phyloP scores from a whole-genome alignment of 805 yeast species.

The Kodamaea nitidulidarum region DNA sequence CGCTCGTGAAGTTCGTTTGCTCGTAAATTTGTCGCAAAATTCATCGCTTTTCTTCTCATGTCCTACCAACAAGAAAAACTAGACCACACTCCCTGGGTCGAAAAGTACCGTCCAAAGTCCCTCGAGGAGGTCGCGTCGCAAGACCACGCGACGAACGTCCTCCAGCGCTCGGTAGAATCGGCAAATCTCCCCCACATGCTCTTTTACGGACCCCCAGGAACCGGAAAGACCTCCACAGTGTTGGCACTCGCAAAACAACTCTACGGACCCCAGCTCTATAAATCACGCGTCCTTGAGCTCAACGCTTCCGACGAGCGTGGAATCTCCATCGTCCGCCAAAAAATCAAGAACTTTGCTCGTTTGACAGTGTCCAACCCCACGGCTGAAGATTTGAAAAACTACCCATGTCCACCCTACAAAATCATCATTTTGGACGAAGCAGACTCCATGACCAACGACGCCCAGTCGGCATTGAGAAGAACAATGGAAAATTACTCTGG shows the following conservation, averaged over 20 bases:
- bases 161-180: slow-evolving; percentile 71
- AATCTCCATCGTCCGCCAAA: slow-evolving; percentile 79
- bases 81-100: slow-evolving; percentile 84
- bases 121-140: slow-evolving; percentile 90
- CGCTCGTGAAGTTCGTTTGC: too few relatives aligned
- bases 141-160: slow-evolving; percentile 78
- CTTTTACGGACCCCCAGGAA: slow-evolving; percentile 92
- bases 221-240: slow-evolving; percentile 88
- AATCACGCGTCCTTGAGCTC: slow-evolving; percentile 70
- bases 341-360: slow-evolving; percentile 82
- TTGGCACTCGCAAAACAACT: slow-evolving; percentile 76
- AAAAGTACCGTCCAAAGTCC: slow-evolving; percentile 79
- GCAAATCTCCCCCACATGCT: slow-evolving; percentile 89
- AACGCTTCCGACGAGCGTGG: slow-evolving; percentile 94
- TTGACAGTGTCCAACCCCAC: slow-evolving; percentile 78
- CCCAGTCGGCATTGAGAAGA: slow-evolving; percentile 91
- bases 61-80: slow-evolving; percentile 36
- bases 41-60: neutral
- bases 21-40: too few relatives aligned
- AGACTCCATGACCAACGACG: slow-evolving; percentile 96
- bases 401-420: slow-evolving; percentile 97
- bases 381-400: slow-evolving; percentile 58
- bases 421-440: slow-evolving; percentile 92
- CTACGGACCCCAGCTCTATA: slow-evolving; percentile 66
- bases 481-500: slow-evolving; percentile 89